These are phyloP conservation scores for Coprinopsis marcescibilis DNA, from an alignment of 768 basidiomycete species.

Conservation along the genomic window DNA sequence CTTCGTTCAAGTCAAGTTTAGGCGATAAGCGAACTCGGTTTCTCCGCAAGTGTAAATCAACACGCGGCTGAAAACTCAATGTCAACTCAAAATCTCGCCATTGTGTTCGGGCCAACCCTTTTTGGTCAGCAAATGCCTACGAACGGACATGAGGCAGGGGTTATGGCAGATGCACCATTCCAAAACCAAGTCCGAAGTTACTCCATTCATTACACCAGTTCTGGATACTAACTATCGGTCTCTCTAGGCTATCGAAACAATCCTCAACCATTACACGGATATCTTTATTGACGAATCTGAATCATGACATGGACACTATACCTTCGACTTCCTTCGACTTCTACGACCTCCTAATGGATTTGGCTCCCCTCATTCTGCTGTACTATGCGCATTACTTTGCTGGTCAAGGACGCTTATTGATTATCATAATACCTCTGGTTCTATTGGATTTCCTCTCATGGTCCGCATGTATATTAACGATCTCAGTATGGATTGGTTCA, in stretches of 20 bases:
- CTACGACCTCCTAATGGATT: neutral
- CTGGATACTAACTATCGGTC: slow-evolving; percentile 12
- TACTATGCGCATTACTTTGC: slow-evolving; percentile 6
- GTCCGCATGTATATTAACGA: slow-evolving; percentile 10
- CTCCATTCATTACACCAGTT: slow-evolving; percentile 6
- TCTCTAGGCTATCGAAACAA: slow-evolving; percentile 86
- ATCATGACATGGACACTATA: slow-evolving; percentile 14
- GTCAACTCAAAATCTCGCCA: slow-evolving; percentile 88
- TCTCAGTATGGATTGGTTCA: slow-evolving; percentile 4
- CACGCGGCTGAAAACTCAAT: slow-evolving; percentile 81
- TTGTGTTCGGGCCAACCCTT: slow-evolving; percentile 97
- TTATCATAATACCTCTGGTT: slow-evolving; percentile 10
- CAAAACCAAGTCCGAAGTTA: slow-evolving; percentile 59
- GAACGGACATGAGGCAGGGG: slow-evolving; percentile 41
- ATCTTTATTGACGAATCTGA: slow-evolving; percentile 93
- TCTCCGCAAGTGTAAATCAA: slow-evolving; percentile 61
- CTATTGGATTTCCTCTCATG: neutral
- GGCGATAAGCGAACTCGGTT: slow-evolving; percentile 5
- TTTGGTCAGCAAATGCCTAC: slow-evolving; percentile 69
- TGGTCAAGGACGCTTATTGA: slow-evolving; percentile 5
- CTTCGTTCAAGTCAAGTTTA: neutral
- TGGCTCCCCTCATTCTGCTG: slow-evolving; percentile 10
- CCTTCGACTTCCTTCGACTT: no score
- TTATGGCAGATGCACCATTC: slow-evolving; percentile 61
- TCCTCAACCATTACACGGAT: slow-evolving; percentile 88